phyloP scores from a whole-genome alignment of 352 stramenopile genomes.

The Aphanomyces cochlioides region DNA sequence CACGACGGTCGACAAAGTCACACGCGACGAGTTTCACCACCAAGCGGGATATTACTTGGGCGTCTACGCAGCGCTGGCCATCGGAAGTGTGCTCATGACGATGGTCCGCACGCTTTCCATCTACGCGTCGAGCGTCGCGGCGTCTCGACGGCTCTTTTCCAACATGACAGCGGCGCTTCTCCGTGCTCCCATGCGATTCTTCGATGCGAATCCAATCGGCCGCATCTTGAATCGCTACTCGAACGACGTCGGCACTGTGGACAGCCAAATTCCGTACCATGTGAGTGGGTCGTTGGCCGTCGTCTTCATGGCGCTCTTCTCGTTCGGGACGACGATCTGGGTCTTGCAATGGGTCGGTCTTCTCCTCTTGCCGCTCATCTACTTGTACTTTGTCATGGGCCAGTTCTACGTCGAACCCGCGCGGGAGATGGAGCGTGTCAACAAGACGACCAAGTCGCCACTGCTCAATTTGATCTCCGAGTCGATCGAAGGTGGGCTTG shows the following conservation, averaged over 20 bases:
- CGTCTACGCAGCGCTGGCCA: constrained; percentile 55
- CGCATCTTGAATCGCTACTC: constrained; percentile 89
- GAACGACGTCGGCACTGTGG: constrained; percentile 90
- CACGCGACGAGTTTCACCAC: neutral
- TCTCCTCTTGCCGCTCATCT: constrained; percentile 69
- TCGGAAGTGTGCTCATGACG: constrained; percentile 52
- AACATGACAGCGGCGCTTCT: constrained; percentile 83
- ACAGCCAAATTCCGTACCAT: constrained; percentile 73
- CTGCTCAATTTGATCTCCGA: constrained; percentile 54
- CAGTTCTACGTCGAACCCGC: constrained; percentile 47
- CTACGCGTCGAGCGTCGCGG: constrained; percentile 50
- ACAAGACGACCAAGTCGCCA: constrained; percentile 45
- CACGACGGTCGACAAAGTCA: neutral
- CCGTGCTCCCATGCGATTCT: constrained; percentile 88
- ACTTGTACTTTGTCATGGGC: constrained; percentile 64
- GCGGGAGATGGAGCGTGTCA: constrained; percentile 47
- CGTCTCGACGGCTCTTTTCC: constrained; percentile 74
- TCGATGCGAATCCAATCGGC: constrained; percentile 89
- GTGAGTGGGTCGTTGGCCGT: constrained; percentile 58
- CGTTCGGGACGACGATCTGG: constrained; percentile 70
- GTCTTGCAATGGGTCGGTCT: constrained; percentile 80
- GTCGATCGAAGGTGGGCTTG: constrained; percentile 42
- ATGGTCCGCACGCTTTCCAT: constrained; percentile 60
- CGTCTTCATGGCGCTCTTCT: constrained; percentile 71
- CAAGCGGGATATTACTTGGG: constrained; percentile 40